Conservation (phyloP, 2,329 filamentous ascomycete species). For the Byssoonygena ceratinophila region DNA sequence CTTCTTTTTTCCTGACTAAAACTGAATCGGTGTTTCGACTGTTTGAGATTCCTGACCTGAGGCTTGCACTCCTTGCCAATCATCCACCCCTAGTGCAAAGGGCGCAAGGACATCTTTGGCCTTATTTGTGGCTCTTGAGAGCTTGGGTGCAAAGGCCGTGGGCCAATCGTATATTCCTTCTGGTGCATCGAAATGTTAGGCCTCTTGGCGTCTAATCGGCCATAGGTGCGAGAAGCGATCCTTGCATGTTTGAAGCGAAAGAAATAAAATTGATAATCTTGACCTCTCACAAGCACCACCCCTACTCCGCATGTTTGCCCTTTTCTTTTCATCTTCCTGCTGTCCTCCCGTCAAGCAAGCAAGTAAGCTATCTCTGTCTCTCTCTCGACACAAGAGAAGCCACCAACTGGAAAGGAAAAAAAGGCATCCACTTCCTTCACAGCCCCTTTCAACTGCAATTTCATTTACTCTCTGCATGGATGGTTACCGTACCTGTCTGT, state of each 20-base stretch:
- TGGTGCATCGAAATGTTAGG: not conserved
- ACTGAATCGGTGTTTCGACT: conserved; percentile 10
- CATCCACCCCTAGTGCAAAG: not conserved
- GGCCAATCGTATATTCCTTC: conserved; percentile 1
- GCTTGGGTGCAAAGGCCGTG: conserved; percentile 4
- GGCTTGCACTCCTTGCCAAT: conserved; percentile 11
- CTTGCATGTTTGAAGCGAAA: conserved; percentile 3
- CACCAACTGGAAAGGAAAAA: not conserved
- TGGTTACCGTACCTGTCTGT: not conserved
- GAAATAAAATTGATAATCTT: not conserved
- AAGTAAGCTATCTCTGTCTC: not conserved
- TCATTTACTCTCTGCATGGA: conserved; percentile 6
- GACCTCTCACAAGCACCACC: conserved; percentile 1
- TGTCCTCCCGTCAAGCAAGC: not conserved
- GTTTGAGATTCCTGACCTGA: conserved; percentile 9
- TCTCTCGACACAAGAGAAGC: not conserved
- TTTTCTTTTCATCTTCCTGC: not conserved
- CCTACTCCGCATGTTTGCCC: conserved; percentile 3
- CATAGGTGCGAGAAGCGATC: conserved; percentile 11
- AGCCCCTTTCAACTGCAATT: conserved; percentile 7
- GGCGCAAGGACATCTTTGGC: conserved; percentile 11
- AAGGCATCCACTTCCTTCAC: not conserved
- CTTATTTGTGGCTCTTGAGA: conserved; percentile 12
- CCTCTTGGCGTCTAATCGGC: not conserved
- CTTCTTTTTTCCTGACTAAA: not conserved